Base-by-base conservation (phyloP, 768 basidiomycete genomes). In the Hericium rajendrae region DNA sequence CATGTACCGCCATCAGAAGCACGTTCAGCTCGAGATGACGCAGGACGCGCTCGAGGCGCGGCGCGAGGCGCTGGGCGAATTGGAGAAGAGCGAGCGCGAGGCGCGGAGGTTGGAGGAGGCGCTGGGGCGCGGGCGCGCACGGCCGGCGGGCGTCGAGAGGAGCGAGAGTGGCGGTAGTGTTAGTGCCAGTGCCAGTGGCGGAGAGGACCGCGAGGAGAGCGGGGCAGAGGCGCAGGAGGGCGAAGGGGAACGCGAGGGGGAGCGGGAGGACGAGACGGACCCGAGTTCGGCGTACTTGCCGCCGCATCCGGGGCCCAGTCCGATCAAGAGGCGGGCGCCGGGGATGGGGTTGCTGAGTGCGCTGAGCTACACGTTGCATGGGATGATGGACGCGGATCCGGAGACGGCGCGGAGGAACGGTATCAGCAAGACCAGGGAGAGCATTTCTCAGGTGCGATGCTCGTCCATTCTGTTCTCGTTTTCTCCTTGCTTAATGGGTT, bases 371-470 rank as follows among this genome's bases (percentile, higher is more conserved):
- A 94, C 94, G 22, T 70, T 99, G 56, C 93, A 94, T 63, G 94
- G 95, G 4, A 94, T 98, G 85, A 97, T 99, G 86, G 97, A 99
- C 64, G 90, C 90, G 16, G 97, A 99, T 72, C 97, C 97, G 2
- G 97, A 98, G 74, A 91, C 89, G 16, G 94, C 95, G 5, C 77
- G 97, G 59, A 78, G 97, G 61, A 97, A 88, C 66, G 83, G 86
- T 54, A 98, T 99, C 61, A 88, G 88, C 60, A 97, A 97, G 75
- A 94, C 93, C 4, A 81, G 91, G 63, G 95, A 98, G 72, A 83
- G 82, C 18, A 97, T 97, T 60, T 91, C 92, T n/a, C 91, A 94
- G 77, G 94, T 94, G 67, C 62, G 74, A 68, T 37, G 32, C 32
- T 1, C 22, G n/a, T 32, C 32, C 32, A 8, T 32, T 32, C 38